These are phyloP conservation scores for Colletotrichum filicis DNA, from an alignment of 2,329 filamentous ascomycete genomes.

Conservation along the genomic window DNA sequence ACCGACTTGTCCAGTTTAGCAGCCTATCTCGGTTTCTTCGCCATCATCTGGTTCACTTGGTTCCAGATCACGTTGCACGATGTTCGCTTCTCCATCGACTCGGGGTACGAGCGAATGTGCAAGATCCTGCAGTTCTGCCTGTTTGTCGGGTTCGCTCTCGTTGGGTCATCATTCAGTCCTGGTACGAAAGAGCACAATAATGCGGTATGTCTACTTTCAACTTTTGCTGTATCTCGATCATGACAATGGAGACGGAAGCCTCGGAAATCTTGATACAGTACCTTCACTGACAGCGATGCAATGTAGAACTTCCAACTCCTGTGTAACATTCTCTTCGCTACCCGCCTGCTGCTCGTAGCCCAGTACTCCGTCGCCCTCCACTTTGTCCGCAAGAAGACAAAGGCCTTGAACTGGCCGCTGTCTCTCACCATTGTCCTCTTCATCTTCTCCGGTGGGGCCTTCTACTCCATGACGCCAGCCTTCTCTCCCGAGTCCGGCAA, in stretches of 20 bases:
- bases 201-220: constrained; percentile 37
- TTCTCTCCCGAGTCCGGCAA: constrained; percentile 31
- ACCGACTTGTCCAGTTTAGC: constrained; percentile 52
- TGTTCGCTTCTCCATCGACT: constrained; percentile 66
- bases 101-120: constrained; percentile 62
- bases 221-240: too few species aligned
- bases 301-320: constrained; percentile 51
- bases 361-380: constrained; percentile 51
- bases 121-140: constrained; percentile 65
- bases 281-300: neutral
- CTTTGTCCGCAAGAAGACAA: constrained; percentile 43
- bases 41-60: constrained; percentile 70
- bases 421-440: constrained; percentile 44
- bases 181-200: constrained; percentile 50
- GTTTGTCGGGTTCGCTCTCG: constrained; percentile 66
- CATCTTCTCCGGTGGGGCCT: constrained; percentile 46
- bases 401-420: constrained; percentile 40
- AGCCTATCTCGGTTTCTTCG: constrained; percentile 63
- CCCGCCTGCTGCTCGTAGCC: constrained; percentile 36
- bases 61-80: constrained; percentile 68
- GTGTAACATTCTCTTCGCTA: constrained; percentile 52
- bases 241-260: neutral
- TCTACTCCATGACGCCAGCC: constrained; percentile 26
- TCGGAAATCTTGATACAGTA: neutral
- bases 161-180: constrained; percentile 56